Percentiles rank a stretch among this genome's conserved stretches.
These are phyloP conservation scores for Lasiodiplodia sp. DNA, from an alignment of 2,329 filamentous ascomycete species.

Conservation along the genomic window DNA sequence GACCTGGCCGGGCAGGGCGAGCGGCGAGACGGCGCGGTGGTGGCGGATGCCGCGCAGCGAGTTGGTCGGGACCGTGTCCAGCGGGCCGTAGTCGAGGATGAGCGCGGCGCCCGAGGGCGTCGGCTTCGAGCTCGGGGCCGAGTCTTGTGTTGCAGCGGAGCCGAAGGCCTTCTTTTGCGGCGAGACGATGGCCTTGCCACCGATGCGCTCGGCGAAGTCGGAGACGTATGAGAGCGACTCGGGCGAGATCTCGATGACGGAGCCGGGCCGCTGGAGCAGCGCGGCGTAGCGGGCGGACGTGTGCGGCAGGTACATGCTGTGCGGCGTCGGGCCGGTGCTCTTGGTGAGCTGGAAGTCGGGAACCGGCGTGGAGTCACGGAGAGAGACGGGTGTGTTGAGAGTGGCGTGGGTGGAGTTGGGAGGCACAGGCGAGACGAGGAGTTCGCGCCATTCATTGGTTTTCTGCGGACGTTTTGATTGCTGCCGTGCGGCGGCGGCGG, in stretches of 20 bases:
- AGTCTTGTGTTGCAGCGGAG: slow-evolving; percentile 14
- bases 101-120: slow-evolving; percentile 82
- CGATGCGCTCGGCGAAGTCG: slow-evolving; percentile 85
- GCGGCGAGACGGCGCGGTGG: slow-evolving; percentile 80
- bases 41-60: slow-evolving; percentile 86
- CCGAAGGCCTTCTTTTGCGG: slow-evolving; percentile 35
- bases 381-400: slow-evolving; percentile 49
- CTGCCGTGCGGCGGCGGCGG: slow-evolving; percentile 52
- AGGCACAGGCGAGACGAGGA: slow-evolving; percentile 52
- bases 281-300: slow-evolving; percentile 79
- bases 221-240: slow-evolving; percentile 81
- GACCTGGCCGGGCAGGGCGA: slow-evolving; percentile 79
- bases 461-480: slow-evolving; percentile 45
- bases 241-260: slow-evolving; percentile 88
- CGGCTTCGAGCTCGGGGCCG: slow-evolving; percentile 57
- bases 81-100: slow-evolving; percentile 94
- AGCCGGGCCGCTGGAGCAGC: slow-evolving; percentile 70
- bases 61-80: slow-evolving; percentile 80
- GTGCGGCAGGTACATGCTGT: slow-evolving; percentile 84
- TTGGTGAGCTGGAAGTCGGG: slow-evolving; percentile 90
- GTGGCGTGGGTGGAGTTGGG: slow-evolving; percentile 62
- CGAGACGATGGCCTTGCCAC: slow-evolving; percentile 60
- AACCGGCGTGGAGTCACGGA: slow-evolving; percentile 37
- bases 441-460: slow-evolving; percentile 51
- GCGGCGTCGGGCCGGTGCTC: slow-evolving; percentile 76